phyloP scores from a whole-genome alignment of 2,329 filamentous ascomycete genomes.

The Sporothrix schenckii region DNA sequence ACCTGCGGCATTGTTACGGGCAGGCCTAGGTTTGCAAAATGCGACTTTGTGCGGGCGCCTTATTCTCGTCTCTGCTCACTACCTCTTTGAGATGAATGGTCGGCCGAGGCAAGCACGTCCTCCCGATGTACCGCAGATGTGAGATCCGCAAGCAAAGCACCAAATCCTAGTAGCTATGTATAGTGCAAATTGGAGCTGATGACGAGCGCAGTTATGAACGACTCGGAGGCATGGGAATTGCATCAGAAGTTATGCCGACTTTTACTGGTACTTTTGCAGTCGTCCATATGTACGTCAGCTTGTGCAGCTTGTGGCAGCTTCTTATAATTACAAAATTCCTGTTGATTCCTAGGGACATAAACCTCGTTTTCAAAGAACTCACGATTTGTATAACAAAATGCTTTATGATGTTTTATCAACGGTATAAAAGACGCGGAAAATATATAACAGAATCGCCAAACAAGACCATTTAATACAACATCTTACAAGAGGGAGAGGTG shows the following conservation, averaged over 20 bases:
- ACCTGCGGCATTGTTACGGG: not conserved
- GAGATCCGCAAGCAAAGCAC: constrained; percentile 16
- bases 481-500: not conserved
- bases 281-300: too few relatives aligned
- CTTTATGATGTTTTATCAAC: too few relatives aligned
- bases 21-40: not conserved
- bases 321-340: too few relatives aligned
- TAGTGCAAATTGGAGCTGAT: constrained; percentile 12
- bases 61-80: not conserved
- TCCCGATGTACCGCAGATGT: not conserved
- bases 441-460: too few relatives aligned
- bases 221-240: too few relatives aligned
- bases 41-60: not conserved
- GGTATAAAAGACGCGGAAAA: too few relatives aligned
- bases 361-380: too few relatives aligned
- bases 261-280: too few relatives aligned
- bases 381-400: too few relatives aligned
- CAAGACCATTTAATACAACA: not conserved
- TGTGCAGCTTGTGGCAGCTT: too few relatives aligned
- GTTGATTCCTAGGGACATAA: too few relatives aligned
- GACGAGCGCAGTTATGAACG: not conserved
- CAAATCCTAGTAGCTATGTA: not conserved
- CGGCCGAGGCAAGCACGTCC: not conserved
- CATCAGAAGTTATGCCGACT: too few relatives aligned
- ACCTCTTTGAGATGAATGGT: constrained; percentile 14